Evolutionary conservation across 805 yeast species (phyloP).

Genomic region (Hanseniaspora nectarophila): DNA sequence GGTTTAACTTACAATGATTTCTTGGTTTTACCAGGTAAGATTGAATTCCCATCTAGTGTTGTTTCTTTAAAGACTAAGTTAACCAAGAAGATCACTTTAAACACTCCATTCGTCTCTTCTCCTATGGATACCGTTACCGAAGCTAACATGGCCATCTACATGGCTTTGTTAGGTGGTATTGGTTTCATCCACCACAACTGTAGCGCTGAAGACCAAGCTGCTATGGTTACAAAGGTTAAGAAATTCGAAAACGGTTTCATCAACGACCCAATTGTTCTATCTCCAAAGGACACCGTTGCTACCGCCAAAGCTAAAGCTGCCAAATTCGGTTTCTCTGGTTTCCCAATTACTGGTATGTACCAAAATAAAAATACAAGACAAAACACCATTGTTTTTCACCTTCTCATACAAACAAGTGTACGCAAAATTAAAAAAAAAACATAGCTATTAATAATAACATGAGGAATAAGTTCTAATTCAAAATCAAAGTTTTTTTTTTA

Average conservation of each 20-base stretch:
- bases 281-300: conserved; percentile 65
- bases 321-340: conserved; percentile 82
- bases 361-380: not conserved
- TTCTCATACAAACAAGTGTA: no score
- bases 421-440: not conserved
- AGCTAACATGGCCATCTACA: conserved; percentile 91
- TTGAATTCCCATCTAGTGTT: conserved; percentile 67
- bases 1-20: conserved; percentile 97
- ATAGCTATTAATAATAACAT: not conserved
- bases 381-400: no score
- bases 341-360: conserved; percentile 99
- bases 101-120: conserved; percentile 90
- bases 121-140: conserved; percentile 99
- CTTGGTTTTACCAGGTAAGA: conserved; percentile 88
- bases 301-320: conserved; percentile 63
- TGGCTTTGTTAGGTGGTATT: conserved; percentile 97
- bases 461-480: not conserved
- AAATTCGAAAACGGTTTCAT: conserved; percentile 96
- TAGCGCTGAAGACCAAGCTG: conserved; percentile 93
- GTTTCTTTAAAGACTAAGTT: conserved; percentile 75
- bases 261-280: conserved; percentile 78
- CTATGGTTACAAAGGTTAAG: conserved; percentile 93
- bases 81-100: conserved; percentile 83
- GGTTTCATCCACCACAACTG: conserved; percentile 98
- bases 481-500: conserved; percentile 3